Percentiles rank a stretch among this genome's conserved stretches.
These are phyloP conservation scores for Neonothopanus nambi DNA, from an alignment of 1,284 basidiomycete species.

Conservation along the genomic window DNA sequence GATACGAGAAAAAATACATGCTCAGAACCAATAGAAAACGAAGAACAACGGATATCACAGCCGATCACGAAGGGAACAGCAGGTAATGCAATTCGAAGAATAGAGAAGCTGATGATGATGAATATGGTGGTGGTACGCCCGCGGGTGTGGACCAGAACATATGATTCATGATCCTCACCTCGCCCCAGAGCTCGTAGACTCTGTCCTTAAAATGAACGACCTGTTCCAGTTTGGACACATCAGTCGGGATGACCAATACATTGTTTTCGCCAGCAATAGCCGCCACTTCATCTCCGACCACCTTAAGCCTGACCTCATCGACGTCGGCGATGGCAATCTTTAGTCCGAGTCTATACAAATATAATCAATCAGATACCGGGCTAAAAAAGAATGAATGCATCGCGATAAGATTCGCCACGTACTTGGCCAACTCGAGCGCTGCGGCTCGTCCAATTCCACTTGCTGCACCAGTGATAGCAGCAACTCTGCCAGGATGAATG, in stretches of 20 bases:
- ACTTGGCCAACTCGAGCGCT: constrained; percentile 80
- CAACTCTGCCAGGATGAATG: constrained; percentile 71
- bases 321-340: constrained; percentile 86
- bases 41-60: neutral
- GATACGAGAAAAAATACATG: constrained; percentile 5
- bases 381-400: neutral
- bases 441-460: constrained; percentile 86
- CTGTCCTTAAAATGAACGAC: constrained; percentile 73
- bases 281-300: constrained; percentile 57
- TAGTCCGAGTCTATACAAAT: constrained; percentile 58
- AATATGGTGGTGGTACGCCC: constrained; percentile 18
- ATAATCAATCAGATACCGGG: neutral
- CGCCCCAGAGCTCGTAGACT: constrained; percentile 87
- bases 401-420: constrained; percentile 28
- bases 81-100: constrained; percentile 8
- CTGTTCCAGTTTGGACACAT: constrained; percentile 75
- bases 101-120: constrained; percentile 14
- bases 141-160: constrained; percentile 20
- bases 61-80: constrained; percentile 10
- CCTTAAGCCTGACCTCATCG: constrained; percentile 30
- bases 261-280: constrained; percentile 62
- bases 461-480: constrained; percentile 80
- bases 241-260: constrained; percentile 73
- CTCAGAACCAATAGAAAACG: neutral
- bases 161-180: constrained; percentile 59